Evolutionary conservation across 495 filamentous ascomycete species (phyloP).

Genomic region (Trichocladium antarcticum): DNA sequence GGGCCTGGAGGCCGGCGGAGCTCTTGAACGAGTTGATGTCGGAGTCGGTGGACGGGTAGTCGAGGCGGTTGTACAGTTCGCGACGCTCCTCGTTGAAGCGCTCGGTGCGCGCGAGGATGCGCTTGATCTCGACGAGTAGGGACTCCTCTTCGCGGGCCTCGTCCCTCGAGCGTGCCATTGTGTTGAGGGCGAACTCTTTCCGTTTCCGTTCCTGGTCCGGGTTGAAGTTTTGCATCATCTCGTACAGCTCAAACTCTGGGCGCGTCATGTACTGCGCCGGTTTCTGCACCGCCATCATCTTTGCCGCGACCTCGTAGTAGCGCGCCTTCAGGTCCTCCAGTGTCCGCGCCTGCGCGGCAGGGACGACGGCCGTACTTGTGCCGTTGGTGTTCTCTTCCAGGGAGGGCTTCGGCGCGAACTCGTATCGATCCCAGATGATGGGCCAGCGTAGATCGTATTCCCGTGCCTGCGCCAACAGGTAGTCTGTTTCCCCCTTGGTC

Average conservation of each 20-base stretch:
- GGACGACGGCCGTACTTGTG: slow-evolving; percentile 37
- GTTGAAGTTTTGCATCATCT: slow-evolving; percentile 77
- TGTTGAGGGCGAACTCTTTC: slow-evolving; percentile 71
- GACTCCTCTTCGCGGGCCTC: slow-evolving; percentile 87
- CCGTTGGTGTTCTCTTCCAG: slow-evolving; percentile 19
- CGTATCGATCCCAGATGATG: slow-evolving; percentile 87
- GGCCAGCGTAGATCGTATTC: slow-evolving; percentile 82
- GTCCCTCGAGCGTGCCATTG: slow-evolving; percentile 68
- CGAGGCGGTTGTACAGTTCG: slow-evolving; percentile 81
- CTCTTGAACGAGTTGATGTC: slow-evolving; percentile 63
- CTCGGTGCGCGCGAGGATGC: slow-evolving; percentile 73
- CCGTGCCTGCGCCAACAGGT: slow-evolving; percentile 59
- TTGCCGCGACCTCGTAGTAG: slow-evolving; percentile 77
- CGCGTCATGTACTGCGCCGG: slow-evolving; percentile 76
- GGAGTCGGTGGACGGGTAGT: slow-evolving; percentile 58
- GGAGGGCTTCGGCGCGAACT: slow-evolving; percentile 48
- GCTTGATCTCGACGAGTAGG: slow-evolving; percentile 75
- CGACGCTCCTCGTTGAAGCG: slow-evolving; percentile 73
- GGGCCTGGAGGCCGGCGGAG: slow-evolving; percentile 62
- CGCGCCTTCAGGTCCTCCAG: slow-evolving; percentile 88
- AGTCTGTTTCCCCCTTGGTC: slow-evolving; percentile 88
- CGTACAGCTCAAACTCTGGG: slow-evolving; percentile 66
- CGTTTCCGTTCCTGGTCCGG: slow-evolving; percentile 61
- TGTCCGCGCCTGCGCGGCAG: slow-evolving; percentile 42
- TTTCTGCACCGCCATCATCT: slow-evolving; percentile 72